These are phyloP conservation scores for Peltaster fructicola DNA, from an alignment of 2,329 filamentous ascomycete genomes.

Conservation along the genomic window DNA sequence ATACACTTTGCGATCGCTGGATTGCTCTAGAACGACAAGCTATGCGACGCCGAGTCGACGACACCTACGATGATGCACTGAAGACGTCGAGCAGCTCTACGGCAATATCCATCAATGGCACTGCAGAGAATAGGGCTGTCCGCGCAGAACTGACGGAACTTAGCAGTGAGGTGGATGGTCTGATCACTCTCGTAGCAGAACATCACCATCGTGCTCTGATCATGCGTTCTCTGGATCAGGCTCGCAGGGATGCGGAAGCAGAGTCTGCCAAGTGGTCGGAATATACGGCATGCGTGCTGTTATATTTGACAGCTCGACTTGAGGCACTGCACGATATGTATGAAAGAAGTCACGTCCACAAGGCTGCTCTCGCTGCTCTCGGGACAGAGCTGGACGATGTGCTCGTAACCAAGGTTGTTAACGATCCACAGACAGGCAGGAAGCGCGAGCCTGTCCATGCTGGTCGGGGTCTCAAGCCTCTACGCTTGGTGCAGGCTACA, in stretches of 20 bases:
- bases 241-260: constrained; percentile 18
- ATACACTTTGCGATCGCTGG: constrained; percentile 35
- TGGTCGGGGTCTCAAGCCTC: constrained; percentile 15
- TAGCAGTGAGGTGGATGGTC: constrained; percentile 49
- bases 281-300: constrained; percentile 25
- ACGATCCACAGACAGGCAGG: not conserved
- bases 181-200: constrained; percentile 54
- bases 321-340: constrained; percentile 13
- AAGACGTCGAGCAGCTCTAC: constrained; percentile 1
- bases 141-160: constrained; percentile 52
- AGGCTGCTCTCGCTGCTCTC: constrained; percentile 9
- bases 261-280: constrained; percentile 24
- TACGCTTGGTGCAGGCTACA: constrained; percentile 16
- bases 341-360: constrained; percentile 14
- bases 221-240: constrained; percentile 22
- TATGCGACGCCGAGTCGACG: constrained; percentile 29
- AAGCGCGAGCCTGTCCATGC: not conserved
- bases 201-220: constrained; percentile 49
- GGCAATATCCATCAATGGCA: constrained; percentile 31
- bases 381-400: constrained; percentile 9
- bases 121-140: constrained; percentile 27
- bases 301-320: constrained; percentile 22
- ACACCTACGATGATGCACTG: constrained; percentile 25
- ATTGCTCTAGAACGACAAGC: constrained; percentile 23
- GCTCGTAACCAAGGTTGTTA: constrained; percentile 1